These are phyloP conservation scores for Knufia fluminis DNA, from an alignment of 2,329 filamentous ascomycete genomes.

Conservation along the genomic window DNA sequence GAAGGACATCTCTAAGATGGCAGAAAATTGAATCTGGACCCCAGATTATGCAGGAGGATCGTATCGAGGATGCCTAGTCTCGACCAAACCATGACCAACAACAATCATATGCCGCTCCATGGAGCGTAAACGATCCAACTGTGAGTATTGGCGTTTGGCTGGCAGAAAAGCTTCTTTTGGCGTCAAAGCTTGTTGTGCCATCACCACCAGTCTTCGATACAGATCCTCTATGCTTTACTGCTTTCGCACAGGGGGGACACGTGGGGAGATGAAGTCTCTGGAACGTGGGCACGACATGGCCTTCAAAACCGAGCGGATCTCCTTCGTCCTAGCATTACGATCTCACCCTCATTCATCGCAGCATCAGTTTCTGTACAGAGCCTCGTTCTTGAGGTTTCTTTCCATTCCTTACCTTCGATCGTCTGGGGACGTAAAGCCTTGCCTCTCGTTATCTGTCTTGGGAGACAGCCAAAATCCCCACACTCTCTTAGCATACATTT, in stretches of 20 bases:
- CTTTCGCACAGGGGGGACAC: background rate
- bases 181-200: background rate
- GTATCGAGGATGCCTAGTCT: no score
- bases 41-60: no score
- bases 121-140: no score
- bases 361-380: background rate
- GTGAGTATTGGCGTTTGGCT: no score
- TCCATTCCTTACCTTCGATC: conserved; percentile 2
- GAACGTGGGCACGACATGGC: background rate
- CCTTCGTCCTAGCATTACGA: background rate
- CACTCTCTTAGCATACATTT: background rate
- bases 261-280: no score
- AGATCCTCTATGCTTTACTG: background rate
- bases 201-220: background rate
- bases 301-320: background rate
- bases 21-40: no score
- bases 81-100: background rate
- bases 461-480: conserved; percentile 5
- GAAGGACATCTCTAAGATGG: no score
- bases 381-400: background rate
- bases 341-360: background rate
- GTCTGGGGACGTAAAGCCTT: conserved; percentile 8
- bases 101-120: background rate
- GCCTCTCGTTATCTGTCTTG: conserved; percentile 8
- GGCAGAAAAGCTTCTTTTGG: background rate